Evolutionary conservation across 2,329 filamentous ascomycete genomes (phyloP), one percentile per base, ranked within the genome.

Genomic region (Neonectria sp.): DNA sequence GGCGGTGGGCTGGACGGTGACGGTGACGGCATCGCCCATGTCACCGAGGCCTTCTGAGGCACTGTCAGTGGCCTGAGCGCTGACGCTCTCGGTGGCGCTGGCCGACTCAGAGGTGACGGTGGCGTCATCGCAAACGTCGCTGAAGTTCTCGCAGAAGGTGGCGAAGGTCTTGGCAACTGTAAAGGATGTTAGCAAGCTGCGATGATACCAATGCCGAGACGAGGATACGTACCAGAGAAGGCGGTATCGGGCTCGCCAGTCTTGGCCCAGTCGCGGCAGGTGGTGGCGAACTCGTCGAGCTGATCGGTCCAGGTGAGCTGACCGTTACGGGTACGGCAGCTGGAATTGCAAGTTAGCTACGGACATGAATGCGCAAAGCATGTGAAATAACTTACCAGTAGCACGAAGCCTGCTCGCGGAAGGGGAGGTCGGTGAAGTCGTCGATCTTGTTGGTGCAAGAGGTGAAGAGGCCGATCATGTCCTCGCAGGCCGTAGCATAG

Each of bases 111-210:
- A 52, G 33, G 71, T 67, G 40, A 57, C 33, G 52, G 68, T 67
- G 46, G 57, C 58, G 6, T 37, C 57, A 6, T 69, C 58, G 63
- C 78, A 80, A 27, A 69, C 78, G 33, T 78, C 73, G 61, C 68
- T 75, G 57, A 76, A 79, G 24, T 70, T 71, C 3, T 79, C 65
- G 67, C 78, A 80, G 67, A 77, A 77, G 17, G 69, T 75, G 24
- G 75, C 75, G 53, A 78, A 77, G 15, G 68, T 73, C 40, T 67
- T 63, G 64, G 78, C 78, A 55, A 78, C 78, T 80, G 48, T 13
- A 12, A 6, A 57, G 3, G 40, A 17, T 48, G 70, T 76, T 61
- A 76, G 68, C 29, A 24, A 61, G 4, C 21, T 49, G 37, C 49
- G 3, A 8, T 3, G 25, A 27, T 58, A 43, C 48, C 45, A 46